A percentile compares a stretch with the other conserved stretches of the same genome.
Evolutionary conservation across 208 protist species (phyloP).

Genomic region (Leishmania gerbilli): DNA sequence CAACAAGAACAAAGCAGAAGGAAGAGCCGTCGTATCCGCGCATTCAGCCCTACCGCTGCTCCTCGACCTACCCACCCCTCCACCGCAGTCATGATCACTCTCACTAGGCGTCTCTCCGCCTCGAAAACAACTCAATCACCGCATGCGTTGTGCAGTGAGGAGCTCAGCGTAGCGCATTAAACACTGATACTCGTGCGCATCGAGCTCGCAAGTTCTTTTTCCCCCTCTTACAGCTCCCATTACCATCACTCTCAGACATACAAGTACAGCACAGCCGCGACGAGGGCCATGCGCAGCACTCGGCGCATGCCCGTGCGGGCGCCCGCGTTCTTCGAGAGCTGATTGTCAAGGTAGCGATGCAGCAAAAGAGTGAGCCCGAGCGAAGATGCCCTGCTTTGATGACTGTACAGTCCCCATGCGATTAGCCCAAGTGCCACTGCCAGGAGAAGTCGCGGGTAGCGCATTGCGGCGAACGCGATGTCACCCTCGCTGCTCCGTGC

Average conservation of each 20-base stretch:
- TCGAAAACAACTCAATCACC: neutral
- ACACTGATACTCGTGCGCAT: neutral
- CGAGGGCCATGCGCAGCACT: constrained; percentile 35
- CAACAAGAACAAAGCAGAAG: neutral
- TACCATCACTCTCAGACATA: constrained; percentile 5
- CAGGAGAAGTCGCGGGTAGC: constrained; percentile 15
- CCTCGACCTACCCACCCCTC: neutral
- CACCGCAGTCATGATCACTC: neutral
- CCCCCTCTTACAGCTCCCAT: neutral
- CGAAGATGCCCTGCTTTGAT: constrained; percentile 29
- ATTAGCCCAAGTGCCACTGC: constrained; percentile 7
- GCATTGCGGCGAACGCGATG: neutral
- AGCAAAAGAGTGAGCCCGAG: constrained; percentile 46
- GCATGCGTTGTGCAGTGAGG: neutral
- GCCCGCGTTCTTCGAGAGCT: constrained; percentile 37
- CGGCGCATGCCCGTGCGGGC: constrained; percentile 32
- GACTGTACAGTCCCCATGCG: constrained; percentile 32
- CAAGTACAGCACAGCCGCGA: constrained; percentile 38
- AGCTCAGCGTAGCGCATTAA: neutral
- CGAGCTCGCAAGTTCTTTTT: neutral
- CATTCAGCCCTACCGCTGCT: neutral
- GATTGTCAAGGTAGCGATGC: constrained; percentile 44
- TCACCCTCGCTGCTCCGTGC: constrained; percentile 5
- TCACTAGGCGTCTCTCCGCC: neutral
- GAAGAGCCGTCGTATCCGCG: neutral